Base-by-base conservation (phyloP, 306 rosid genomes). In the Rosa lucieae region DNA sequence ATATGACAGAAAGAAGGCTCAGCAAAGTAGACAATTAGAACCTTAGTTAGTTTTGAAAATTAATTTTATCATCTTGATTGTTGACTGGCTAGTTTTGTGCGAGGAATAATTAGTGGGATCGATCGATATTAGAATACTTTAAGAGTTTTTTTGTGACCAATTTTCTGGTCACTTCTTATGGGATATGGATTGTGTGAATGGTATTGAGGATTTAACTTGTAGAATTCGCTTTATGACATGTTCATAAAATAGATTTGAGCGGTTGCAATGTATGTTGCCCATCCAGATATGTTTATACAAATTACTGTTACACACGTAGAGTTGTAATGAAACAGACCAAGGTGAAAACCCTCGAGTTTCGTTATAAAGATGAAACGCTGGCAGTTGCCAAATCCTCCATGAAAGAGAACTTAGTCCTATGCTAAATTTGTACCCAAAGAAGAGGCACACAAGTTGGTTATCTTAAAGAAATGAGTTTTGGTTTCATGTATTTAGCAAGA, bases 1-100 rank as follows among this genome's bases (percentile, higher is more conserved):
- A 62, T 87, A 51, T 23, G 79, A 78, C 18, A 53, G 7, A 7
- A 35, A n/a, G 35, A 73, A 10, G 66, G 11, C 23, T 35, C 66
- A 59, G 10, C 66, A 59, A 59, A 23, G 66, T 5, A 23, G 5
- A 59, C 35, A 59, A 3, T 21, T 10, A 32, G 37, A 32, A 59
- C 32, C 10, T 43, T 32, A 32, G 37, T 32, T 44, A 70, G 17
- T 15, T n/a, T 11, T n/a, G 52, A 10, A 59, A 10, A 23, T 61
- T 3, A 23, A 26, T 61, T 55, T 58, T 58, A 51, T 10, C 32
- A 58, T 21, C 5, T 8, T 58, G 32, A n/a, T 58, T 8, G 65
- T 58, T 58, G 14, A n/a, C 12, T 20, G 32, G 32, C 29, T 21
- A 21, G 65, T 21, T 58, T 10, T 61, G 67, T 61, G 10, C 3